These are phyloP conservation scores for Meyerozyma sp. DNA, from an alignment of 1,139 yeast species.

Conservation along the genomic window DNA sequence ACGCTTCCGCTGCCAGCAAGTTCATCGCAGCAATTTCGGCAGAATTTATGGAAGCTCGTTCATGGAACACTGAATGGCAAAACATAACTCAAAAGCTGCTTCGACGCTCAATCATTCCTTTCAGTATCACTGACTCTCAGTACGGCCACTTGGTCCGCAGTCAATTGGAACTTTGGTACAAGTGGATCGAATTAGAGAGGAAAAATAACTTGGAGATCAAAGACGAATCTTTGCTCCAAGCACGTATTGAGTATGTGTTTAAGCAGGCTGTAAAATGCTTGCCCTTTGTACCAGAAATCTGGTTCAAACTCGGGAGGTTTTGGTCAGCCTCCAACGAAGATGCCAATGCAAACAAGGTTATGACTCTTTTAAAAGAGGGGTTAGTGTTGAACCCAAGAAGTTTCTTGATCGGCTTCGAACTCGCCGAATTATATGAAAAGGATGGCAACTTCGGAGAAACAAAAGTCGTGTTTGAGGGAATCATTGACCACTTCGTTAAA, in stretches of 20 bases:
- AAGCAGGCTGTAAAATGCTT: slow-evolving; percentile 65
- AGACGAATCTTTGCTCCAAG: slow-evolving; percentile 40
- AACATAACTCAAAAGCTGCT: slow-evolving; percentile 44
- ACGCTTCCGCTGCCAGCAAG: slow-evolving; percentile 76
- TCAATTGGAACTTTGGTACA: slow-evolving; percentile 56
- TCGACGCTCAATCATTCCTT: slow-evolving; percentile 34
- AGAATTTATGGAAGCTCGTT: slow-evolving; percentile 85
- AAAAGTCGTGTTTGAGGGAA: slow-evolving; percentile 42
- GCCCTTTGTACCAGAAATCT: slow-evolving; percentile 74
- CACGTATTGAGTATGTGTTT: slow-evolving; percentile 69
- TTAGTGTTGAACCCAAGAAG: slow-evolving; percentile 67
- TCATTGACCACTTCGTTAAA: slow-evolving; percentile 38
- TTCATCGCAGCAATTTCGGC: slow-evolving; percentile 79
- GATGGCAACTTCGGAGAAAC: slow-evolving; percentile 50
- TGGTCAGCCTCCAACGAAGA: slow-evolving; percentile 29
- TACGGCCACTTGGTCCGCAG: slow-evolving; percentile 20
- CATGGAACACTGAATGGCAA: slow-evolving; percentile 69
- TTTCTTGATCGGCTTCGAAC: slow-evolving; percentile 57
- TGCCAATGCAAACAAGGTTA: slow-evolving; percentile 25
- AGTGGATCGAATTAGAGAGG: slow-evolving; percentile 79
- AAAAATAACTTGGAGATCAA: slow-evolving; percentile 61
- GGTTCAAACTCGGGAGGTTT: slow-evolving; percentile 61
- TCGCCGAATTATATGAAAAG: slow-evolving; percentile 67
- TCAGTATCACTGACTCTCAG: slow-evolving; percentile 16
- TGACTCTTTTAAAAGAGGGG: slow-evolving; percentile 50